A percentile compares a stretch with the other conserved stretches of the same genome.
Conservation (phyloP, 805 yeast genomes). For the Pichia gijzeniarum region DNA sequence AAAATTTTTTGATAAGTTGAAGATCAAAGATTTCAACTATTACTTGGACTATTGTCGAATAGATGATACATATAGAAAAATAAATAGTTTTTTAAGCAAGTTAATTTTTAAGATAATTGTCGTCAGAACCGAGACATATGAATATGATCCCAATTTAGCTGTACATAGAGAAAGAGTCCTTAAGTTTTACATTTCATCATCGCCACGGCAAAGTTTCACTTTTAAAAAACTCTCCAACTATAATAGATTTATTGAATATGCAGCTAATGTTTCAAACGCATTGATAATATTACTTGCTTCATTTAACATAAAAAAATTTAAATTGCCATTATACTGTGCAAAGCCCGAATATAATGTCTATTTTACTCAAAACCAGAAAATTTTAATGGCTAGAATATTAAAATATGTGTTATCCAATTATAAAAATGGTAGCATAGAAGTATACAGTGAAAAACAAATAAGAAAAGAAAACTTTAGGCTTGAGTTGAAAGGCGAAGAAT, state of each 20-base stretch:
- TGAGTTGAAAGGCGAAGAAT: not conserved
- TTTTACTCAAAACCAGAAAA: slow-evolving; percentile 1
- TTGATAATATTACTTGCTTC: slow-evolving; percentile 2
- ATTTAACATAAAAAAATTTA: not conserved
- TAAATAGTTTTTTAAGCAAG: not conserved
- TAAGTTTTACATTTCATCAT: slow-evolving; percentile 6
- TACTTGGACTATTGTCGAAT: slow-evolving; percentile 4
- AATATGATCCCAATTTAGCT: not conserved
- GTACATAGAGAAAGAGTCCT: not conserved
- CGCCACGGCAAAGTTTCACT: not conserved
- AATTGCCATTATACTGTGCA: not conserved
- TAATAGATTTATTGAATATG: not conserved
- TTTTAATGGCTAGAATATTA: not conserved
- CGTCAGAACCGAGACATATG: not conserved
- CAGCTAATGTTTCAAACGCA: slow-evolving; percentile 1
- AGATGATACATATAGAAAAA: not conserved
- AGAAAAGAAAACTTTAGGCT: not conserved
- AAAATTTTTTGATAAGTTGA: slow-evolving; percentile 1
- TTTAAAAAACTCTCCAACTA: slow-evolving; percentile 2
- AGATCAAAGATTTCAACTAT: not conserved
- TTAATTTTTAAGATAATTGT: slow-evolving; percentile 1
- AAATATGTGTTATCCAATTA: not conserved
- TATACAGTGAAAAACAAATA: not conserved
- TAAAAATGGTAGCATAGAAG: not conserved
- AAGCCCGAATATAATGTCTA: slow-evolving; percentile 1